A percentile compares a stretch with the other conserved stretches of the same genome.
phyloP scores from a whole-genome alignment of 129 eudicot genomes.

The Lactuca sativa region DNA sequence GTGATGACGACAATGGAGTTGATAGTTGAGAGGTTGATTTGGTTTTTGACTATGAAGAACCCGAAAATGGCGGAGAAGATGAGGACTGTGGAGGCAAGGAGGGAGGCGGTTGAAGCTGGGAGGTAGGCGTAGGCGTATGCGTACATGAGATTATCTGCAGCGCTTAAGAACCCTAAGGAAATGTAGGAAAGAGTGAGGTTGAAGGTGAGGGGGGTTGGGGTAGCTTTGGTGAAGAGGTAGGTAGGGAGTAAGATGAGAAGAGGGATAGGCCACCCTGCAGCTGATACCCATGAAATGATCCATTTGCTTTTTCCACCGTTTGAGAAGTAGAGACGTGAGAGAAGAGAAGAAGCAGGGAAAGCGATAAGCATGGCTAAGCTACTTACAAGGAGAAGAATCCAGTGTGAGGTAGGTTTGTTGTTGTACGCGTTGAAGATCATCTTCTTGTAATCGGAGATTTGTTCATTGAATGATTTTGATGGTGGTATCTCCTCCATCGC shows the following conservation, averaged over 20 bases:
- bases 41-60: conserved; percentile 64
- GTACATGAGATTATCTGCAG: conserved; percentile 87
- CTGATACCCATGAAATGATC: conserved; percentile 88
- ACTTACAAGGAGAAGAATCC: conserved; percentile 72
- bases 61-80: conserved; percentile 79
- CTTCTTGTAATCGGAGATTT: conserved; percentile 32
- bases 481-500: conserved; percentile 13
- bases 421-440: conserved; percentile 45
- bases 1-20: conserved; percentile 77
- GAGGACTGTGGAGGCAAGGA: conserved; percentile 75
- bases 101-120: conserved; percentile 93
- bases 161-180: conserved; percentile 72
- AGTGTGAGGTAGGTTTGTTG: conserved; percentile 73
- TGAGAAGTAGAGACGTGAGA: conserved; percentile 80
- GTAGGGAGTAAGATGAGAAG: conserved; percentile 58
- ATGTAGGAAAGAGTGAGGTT: conserved; percentile 57
- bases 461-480: conserved; percentile 37
- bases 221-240: conserved; percentile 53
- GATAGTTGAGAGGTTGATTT: conserved; percentile 63
- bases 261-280: conserved; percentile 88
- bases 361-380: conserved; percentile 71
- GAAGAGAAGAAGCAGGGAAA: conserved; percentile 91
- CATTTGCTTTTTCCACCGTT: conserved; percentile 93
- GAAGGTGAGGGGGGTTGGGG: conserved; percentile 64
- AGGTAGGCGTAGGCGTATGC: conserved; percentile 92